Evolutionary conservation across 441 rosid species (phyloP), one percentile per base, ranked within the genome.

Genomic region (Lepidium campestre): DNA sequence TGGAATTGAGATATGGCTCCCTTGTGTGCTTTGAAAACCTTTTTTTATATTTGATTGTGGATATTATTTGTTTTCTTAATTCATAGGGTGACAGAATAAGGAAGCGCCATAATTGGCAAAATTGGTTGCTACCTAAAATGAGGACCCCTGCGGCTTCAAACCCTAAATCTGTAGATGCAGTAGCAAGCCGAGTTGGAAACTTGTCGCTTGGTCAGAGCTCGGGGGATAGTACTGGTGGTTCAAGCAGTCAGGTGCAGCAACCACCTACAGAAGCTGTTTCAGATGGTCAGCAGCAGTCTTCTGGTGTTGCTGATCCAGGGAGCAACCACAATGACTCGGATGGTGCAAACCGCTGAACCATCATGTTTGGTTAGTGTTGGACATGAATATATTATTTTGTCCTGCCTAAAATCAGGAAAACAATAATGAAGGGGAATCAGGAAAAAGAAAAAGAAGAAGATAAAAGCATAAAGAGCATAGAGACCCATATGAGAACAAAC

Each of bases 1-100:
- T 68, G 19, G 23, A 18, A 20, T 25, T 14, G 36, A 60, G 14
- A 60, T 22, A 20, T 34, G 12, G 7, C 14, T 20, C 44, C n/a
- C 57, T 37, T n/a, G 37, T 63, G 55, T 48, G 37, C 63, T 46
- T 63, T 9, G 27, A 39, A 25, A 9, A 19, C 40, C 39, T 65
- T 15, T 8, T 4, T 54, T 7, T 65, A 40, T 22, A 46, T 20
- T 31, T 47, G 41, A 67, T 55, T 31, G 35, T 18, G 20, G n/a
- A 23, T 53, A 13, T 25, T 48, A 55, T 54, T 13, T 70, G 35
- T 23, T 55, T 57, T 29, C 7, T 29, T 8, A 7, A 29, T 32
- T 67, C 57, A n/a, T 62, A 89, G 97, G 94, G 88, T 36, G 94
- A 91, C 53, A 70, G 74, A 56, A 75, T 89, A 45, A 87, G 97